Base-by-base conservation (phyloP, 2,329 filamentous ascomycete genomes). In the Monascus ruber region DNA sequence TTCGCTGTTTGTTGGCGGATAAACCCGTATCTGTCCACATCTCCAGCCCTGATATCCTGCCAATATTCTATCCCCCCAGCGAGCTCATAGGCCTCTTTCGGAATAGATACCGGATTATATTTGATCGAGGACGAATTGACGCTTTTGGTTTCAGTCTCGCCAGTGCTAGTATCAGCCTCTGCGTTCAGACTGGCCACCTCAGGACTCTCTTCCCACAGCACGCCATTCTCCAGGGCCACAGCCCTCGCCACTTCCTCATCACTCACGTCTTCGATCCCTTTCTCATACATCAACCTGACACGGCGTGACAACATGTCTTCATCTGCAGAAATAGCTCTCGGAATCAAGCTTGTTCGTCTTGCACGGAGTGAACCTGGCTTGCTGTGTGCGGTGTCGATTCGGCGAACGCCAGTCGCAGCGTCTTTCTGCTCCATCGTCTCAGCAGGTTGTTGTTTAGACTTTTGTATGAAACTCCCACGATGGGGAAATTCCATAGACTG, bases 11-110 rank as follows among this genome's bases (percentile, higher is more conserved):
- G 42, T n/a, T 46, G 46, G 7, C 56, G 58, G 37, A 81, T 81
- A 58, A 81, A 81, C 6, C 77, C 77, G 53, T 81, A 81, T 42
- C 77, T 68, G 54, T 81, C 77, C 3, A 81, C 75, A 44, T 79
- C 71, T 9, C 63, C 71, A 5, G 67, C 72, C 11, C 72, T 65
- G 7, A 81, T 60, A 54, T 80, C 70, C 43, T 74, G 68, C 77
- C 77, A 81, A 47, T 81, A 76, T 46, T 81, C 77, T 36, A 79
- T 70, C 2, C 77, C 77, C 5, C 77, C 77, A 24, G 77, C 76
- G 27, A 73, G 57, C 56, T 81, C 77, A 36, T 67, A 63, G 7
- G 70, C 63, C 45, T 78, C 72, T 66, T 36, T 63, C 59, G 41
- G 71, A 67, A n/a, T 9, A 28, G 25, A 10, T 17, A 5, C 8